These are phyloP conservation scores for Phlegmacium glaucopus DNA, from an alignment of 768 basidiomycete genomes.

Conservation along the genomic window DNA sequence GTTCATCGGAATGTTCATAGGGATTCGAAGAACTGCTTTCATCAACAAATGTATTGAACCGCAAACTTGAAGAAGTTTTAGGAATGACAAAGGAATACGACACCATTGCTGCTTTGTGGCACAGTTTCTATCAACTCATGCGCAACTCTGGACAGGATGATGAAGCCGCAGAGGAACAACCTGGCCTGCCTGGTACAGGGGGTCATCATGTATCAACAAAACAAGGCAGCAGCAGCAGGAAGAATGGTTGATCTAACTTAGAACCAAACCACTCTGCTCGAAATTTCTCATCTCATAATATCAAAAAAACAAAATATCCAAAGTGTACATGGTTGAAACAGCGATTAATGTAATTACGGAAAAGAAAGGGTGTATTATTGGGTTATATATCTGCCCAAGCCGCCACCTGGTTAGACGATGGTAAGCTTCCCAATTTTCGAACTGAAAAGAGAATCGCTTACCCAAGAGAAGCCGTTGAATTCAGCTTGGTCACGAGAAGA, in stretches of 20 bases:
- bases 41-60: slow-evolving; percentile 81
- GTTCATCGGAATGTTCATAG: slow-evolving; percentile 23
- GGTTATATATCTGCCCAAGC: slow-evolving; percentile 55
- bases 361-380: slow-evolving; percentile 24
- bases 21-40: slow-evolving; percentile 87
- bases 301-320: slow-evolving; percentile 19
- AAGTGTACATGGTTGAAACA: slow-evolving; percentile 24
- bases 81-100: slow-evolving; percentile 93
- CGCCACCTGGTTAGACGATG: slow-evolving; percentile 36
- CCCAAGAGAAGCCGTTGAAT: slow-evolving; percentile 98
- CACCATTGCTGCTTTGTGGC: slow-evolving; percentile 84
- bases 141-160: slow-evolving; percentile 40
- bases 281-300: slow-evolving; percentile 13
- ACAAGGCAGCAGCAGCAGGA: slow-evolving; percentile 5
- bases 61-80: slow-evolving; percentile 88
- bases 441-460: slow-evolving; percentile 23
- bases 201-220: slow-evolving; percentile 51
- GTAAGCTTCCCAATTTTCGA: slow-evolving; percentile 1
- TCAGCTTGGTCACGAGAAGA: slow-evolving; percentile 89
- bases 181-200: slow-evolving; percentile 68
- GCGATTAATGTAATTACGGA: slow-evolving; percentile 28
- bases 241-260: slow-evolving; percentile 5
- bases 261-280: neutral
- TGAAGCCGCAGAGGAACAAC: slow-evolving; percentile 29
- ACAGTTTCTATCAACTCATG: slow-evolving; percentile 78